Percentiles rank a stretch among this genome's conserved stretches.
Conservation (phyloP, 83 land plant species). For the Picea mariana region DNA sequence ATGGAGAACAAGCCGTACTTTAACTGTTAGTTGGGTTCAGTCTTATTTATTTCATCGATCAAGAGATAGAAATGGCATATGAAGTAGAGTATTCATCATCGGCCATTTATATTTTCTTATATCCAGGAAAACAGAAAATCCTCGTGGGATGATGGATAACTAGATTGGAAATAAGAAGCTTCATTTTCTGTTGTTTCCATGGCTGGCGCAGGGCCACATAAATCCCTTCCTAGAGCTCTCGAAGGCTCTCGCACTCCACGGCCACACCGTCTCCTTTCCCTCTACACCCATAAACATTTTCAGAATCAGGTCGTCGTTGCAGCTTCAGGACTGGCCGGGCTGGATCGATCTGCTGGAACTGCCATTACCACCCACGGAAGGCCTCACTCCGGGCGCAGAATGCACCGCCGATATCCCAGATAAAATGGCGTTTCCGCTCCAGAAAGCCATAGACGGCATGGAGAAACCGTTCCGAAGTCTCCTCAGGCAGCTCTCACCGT, state of each 20-base stretch:
- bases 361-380: background rate
- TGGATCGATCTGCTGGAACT: too few species aligned
- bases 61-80: too few species aligned
- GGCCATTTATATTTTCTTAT: too few species aligned
- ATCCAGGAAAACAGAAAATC: too few species aligned
- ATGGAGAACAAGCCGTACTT: too few species aligned
- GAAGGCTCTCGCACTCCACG: constrained; percentile 7
- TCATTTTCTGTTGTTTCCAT: background rate
- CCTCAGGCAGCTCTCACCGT: background rate
- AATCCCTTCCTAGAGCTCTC: constrained; percentile 21
- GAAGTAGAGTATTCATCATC: too few species aligned
- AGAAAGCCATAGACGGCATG: constrained; percentile 14
- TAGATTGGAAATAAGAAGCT: background rate
- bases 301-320: too few species aligned
- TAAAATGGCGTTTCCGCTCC: background rate
- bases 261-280: constrained; percentile 18
- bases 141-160: too few species aligned
- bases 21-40: too few species aligned
- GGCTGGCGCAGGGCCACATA: constrained; percentile 28
- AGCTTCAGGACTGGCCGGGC: too few species aligned
- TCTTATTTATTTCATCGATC: too few species aligned
- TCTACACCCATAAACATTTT: constrained; percentile 12
- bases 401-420: constrained; percentile 16
- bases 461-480: background rate
- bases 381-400: background rate